Evolutionary conservation across 257 asterid species (phyloP).

Genomic region (Voacanga thouarsii): DNA sequence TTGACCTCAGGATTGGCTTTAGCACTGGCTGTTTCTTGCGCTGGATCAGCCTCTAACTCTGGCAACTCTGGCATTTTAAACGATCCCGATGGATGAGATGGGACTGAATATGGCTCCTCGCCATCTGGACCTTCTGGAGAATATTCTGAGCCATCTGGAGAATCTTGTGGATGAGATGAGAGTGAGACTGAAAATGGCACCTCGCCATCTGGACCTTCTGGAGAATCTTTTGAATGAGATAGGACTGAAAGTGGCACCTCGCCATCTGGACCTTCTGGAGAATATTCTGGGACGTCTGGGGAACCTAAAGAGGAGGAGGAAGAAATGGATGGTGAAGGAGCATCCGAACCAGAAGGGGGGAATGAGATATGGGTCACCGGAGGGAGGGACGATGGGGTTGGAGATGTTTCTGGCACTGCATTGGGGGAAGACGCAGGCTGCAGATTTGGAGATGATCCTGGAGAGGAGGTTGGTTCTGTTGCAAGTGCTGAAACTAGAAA

Average conservation of each 20-base stretch:
- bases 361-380: not conserved
- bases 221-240: too few species aligned
- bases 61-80: not conserved
- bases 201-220: too few species aligned
- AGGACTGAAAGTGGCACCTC: too few species aligned
- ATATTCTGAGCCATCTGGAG: not conserved
- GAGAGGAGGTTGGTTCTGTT: not conserved
- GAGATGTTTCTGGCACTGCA: not conserved
- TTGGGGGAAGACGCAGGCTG: not conserved
- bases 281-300: not conserved
- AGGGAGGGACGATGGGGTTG: not conserved
- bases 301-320: not conserved
- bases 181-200: too few species aligned
- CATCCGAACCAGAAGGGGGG: conserved; percentile 5
- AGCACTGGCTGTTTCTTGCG: not conserved
- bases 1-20: conserved; percentile 1
- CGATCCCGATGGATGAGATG: not conserved
- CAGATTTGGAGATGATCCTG: not conserved
- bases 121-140: conserved; percentile 4
- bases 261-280: not conserved
- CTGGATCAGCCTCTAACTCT: not conserved
- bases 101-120: not conserved
- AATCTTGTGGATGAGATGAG: too few species aligned
- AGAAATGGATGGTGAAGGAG: not conserved
- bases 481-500: not conserved